Evolutionary conservation across 352 stramenopile species (phyloP).

Genomic region (Globisporangium ultimum): DNA sequence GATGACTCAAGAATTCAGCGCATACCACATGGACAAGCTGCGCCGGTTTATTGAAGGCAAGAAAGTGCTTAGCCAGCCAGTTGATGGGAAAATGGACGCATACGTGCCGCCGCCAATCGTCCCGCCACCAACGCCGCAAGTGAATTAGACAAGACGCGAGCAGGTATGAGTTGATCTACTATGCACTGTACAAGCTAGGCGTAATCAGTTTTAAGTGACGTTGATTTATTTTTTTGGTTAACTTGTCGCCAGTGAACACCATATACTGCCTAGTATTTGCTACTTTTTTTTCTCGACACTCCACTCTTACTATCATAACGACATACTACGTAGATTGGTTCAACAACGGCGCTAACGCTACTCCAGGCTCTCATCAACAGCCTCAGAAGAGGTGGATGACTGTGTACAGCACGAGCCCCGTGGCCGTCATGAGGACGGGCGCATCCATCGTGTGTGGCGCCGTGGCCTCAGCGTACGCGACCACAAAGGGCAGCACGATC

Average conservation of each 20-base stretch:
- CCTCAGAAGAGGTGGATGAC: constrained; percentile 75
- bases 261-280: too few species aligned
- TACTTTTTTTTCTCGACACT: too few species aligned
- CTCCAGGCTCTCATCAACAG: too few species aligned
- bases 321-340: too few species aligned
- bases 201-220: too few species aligned
- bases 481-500: constrained; percentile 77
- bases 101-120: constrained; percentile 2
- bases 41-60: constrained; percentile 45
- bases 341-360: too few species aligned
- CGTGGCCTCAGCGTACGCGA: constrained; percentile 80
- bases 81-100: background rate
- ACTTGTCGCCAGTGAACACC: too few species aligned
- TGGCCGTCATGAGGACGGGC: constrained; percentile 81
- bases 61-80: constrained; percentile 22
- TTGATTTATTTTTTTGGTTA: too few species aligned
- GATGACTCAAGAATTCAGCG: constrained; percentile 30
- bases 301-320: too few species aligned
- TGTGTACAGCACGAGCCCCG: constrained; percentile 72
- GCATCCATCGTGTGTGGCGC: constrained; percentile 86
- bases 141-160: too few species aligned
- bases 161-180: too few species aligned
- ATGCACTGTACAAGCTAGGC: too few species aligned
- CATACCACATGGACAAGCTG: constrained; percentile 45
- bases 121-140: background rate